Evolutionary conservation across 352 stramenopile genomes (phyloP).

Genomic region (Globisporangium apiculatum): DNA sequence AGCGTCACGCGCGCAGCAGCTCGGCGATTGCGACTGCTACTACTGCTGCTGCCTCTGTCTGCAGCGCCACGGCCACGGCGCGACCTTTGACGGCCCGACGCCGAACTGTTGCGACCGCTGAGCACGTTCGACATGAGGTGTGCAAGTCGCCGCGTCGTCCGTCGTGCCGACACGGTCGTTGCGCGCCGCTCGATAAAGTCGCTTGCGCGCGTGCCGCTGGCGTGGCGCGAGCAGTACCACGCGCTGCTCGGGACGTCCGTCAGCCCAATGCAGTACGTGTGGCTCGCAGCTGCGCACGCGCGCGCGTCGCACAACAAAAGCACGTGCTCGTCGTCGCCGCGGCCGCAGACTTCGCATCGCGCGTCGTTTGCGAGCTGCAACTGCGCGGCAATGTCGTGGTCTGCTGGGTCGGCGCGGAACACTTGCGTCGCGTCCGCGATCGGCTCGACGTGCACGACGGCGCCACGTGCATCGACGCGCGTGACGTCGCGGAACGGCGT

Average conservation of each 20-base stretch:
- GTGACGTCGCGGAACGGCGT: slow-evolving; percentile 55
- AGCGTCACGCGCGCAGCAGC: slow-evolving; percentile 15
- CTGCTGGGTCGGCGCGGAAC: slow-evolving; percentile 45
- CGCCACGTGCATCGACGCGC: slow-evolving; percentile 28
- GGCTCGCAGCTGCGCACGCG: slow-evolving; percentile 48
- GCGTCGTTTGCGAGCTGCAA: slow-evolving; percentile 65
- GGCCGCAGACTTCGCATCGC: slow-evolving; percentile 61
- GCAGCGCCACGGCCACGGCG: slow-evolving; percentile 5
- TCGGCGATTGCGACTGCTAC: slow-evolving; percentile 4
- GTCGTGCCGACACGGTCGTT: slow-evolving; percentile 53
- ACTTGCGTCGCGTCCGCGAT: slow-evolving; percentile 56
- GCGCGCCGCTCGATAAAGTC: slow-evolving; percentile 47
- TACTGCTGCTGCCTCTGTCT: slow-evolving; percentile 2
- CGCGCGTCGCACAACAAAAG: slow-evolving; percentile 69
- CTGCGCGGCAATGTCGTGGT: slow-evolving; percentile 64
- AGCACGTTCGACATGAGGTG: slow-evolving; percentile 74
- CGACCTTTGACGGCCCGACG: background rate
- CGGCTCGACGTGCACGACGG: slow-evolving; percentile 23
- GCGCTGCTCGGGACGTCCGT: slow-evolving; percentile 41
- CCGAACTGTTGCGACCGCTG: slow-evolving; percentile 9
- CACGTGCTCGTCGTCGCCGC: slow-evolving; percentile 74
- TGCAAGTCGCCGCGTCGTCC: slow-evolving; percentile 52
- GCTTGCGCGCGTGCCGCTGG: slow-evolving; percentile 28
- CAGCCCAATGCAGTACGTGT: slow-evolving; percentile 75
- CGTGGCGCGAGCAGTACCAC: slow-evolving; percentile 68